Evolutionary conservation across 2,329 filamentous ascomycete genomes (phyloP).

Genomic region (Cladosporium halotolerans): DNA sequence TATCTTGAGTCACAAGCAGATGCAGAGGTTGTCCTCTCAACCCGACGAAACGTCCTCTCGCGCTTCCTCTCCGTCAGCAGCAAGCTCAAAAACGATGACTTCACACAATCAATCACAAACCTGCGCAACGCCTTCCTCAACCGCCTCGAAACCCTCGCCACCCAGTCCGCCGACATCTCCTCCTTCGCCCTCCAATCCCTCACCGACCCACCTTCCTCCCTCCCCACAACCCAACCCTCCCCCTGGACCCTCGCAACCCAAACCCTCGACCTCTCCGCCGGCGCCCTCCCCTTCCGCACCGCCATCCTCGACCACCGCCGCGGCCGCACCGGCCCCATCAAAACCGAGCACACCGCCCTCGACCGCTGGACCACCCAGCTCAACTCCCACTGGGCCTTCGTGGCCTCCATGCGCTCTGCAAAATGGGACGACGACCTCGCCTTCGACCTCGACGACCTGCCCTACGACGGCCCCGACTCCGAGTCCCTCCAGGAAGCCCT

Average conservation of each 20-base stretch:
- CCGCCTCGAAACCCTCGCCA: slow-evolving; percentile 18
- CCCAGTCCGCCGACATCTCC: slow-evolving; percentile 11
- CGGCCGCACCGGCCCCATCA: slow-evolving; percentile 64
- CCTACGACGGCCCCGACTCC: slow-evolving; percentile 55
- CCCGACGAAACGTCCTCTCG: slow-evolving; percentile 23
- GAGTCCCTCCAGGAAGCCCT: slow-evolving; percentile 56
- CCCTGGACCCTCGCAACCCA: slow-evolving; percentile 24
- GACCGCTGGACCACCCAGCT: slow-evolving; percentile 68
- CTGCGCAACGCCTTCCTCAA: slow-evolving; percentile 19
- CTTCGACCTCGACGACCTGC: slow-evolving; percentile 64
- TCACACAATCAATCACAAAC: slow-evolving; percentile 16
- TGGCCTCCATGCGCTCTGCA: slow-evolving; percentile 60
- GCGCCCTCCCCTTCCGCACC: slow-evolving; percentile 56
- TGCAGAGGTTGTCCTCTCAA: slow-evolving; percentile 17
- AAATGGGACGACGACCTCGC: slow-evolving; percentile 69
- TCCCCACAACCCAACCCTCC: background rate
- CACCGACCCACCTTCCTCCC: background rate
- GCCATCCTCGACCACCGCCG: slow-evolving; percentile 63
- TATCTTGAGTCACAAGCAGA: slow-evolving; percentile 18
- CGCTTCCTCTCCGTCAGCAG: slow-evolving; percentile 23
- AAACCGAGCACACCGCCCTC: slow-evolving; percentile 57
- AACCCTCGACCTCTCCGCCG: slow-evolving; percentile 22
- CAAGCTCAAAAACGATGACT: slow-evolving; percentile 15
- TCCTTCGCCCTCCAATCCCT: slow-evolving; percentile 4
- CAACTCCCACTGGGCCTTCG: slow-evolving; percentile 57